Percentiles rank a stretch among this genome's conserved stretches.
Evolutionary conservation across 192 early-diverging fungal species (phyloP).

Genomic region (Glomus cerebriforme): DNA sequence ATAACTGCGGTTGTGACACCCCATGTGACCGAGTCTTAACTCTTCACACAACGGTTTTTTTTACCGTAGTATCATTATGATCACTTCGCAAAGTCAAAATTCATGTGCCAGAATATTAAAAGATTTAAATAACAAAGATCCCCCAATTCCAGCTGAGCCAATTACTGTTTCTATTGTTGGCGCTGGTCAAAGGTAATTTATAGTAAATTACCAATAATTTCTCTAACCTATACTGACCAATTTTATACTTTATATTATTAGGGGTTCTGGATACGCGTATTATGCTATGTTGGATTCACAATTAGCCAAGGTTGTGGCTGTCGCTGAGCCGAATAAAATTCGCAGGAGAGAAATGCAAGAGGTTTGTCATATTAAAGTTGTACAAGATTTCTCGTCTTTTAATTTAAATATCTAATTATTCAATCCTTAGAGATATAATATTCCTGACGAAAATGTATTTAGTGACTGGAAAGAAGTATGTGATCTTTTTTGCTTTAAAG

Average conservation of each 20-base stretch:
- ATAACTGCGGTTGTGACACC: too few relatives aligned
- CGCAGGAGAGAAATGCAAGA: conserved; percentile 37
- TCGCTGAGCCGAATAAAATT: conserved; percentile 48
- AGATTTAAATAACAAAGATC: not conserved
- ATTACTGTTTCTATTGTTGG: conserved; percentile 53
- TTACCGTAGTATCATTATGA: too few relatives aligned
- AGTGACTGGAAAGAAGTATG: conserved; percentile 41
- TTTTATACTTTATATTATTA: not conserved
- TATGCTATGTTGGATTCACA: conserved; percentile 42
- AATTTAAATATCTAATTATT: not conserved
- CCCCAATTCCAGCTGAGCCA: not conserved
- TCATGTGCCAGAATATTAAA: not conserved
- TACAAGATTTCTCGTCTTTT: not conserved
- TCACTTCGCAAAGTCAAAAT: not conserved
- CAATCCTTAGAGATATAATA: conserved; percentile 34
- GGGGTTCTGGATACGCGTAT: conserved; percentile 37
- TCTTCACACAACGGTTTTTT: too few relatives aligned
- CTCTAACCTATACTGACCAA: too few relatives aligned
- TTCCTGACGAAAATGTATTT: conserved; percentile 41
- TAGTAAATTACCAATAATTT: too few relatives aligned
- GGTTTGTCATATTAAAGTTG: not conserved
- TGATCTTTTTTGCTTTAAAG: not conserved
- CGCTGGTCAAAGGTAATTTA: conserved; percentile 46
- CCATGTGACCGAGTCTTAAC: too few relatives aligned
- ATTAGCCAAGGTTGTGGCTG: conserved; percentile 49